Evolutionary conservation across 352 stramenopile genomes (phyloP), one percentile per base, ranked within the genome.

Genomic region (Pythium diclinum): DNA sequence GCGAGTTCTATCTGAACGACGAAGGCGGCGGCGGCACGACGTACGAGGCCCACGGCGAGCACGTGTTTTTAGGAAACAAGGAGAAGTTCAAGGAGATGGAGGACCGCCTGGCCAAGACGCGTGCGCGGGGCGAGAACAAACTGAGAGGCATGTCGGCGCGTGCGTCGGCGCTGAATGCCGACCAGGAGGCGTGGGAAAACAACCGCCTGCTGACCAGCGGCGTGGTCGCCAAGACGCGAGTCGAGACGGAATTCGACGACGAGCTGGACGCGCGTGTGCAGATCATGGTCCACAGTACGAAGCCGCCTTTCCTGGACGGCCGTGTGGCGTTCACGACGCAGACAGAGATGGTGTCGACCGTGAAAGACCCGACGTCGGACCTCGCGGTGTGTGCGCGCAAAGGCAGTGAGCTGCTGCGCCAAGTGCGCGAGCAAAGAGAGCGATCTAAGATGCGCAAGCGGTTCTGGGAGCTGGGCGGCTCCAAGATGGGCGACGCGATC

Each of bases 141-240:
- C 58, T 96, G 17, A 78, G 83, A 14, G 86, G 91, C 40, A 96
- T 97, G 71, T 96, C 92, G 19, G 92, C 95, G 6, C 83, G 89
- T 61, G 87, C 91, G 34, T 98, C 88, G 48, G 95, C 95, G 16
- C 73, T 99, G 14, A 90, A 98, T 57, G 89, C 89, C 32, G 97
- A 99, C 81, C 97, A 99, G 80, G 93, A 98, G 56, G 96, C 95
- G 30, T 99, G 97, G 97, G 97, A 99, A 78, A 97, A 95, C 58
- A 99, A 99, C 75, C 83, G 97, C 16, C 67, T 99, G 32, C 73
- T 99, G 21, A 98, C 92, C 17, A 97, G 83, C 65, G 97, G 97
- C 21, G 96, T 98, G 17, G 87, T 98, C 32, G 85, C 87, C 10
- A 79, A 75, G 21, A 79, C 67, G 3, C 66, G 73, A 0, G 85